Evolutionary conservation across 2,329 filamentous ascomycete species (phyloP).

Genomic region (Cryoendolithus antarcticus): DNA sequence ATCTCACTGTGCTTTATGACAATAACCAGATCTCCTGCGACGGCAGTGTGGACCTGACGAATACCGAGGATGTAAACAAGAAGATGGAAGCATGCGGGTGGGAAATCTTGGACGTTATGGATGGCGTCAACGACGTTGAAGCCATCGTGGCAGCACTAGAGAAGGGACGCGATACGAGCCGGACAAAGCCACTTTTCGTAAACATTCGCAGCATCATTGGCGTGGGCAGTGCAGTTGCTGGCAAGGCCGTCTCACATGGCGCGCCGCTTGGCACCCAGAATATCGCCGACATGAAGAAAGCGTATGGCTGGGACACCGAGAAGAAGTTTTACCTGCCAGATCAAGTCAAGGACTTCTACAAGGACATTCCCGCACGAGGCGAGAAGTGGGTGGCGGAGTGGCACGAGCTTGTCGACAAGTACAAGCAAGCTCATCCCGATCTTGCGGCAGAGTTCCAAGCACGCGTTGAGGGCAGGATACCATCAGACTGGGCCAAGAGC

Average conservation of each 20-base stretch:
- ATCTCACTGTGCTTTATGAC: slow-evolving; percentile 46
- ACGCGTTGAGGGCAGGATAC: slow-evolving; percentile 37
- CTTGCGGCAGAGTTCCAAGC: slow-evolving; percentile 37
- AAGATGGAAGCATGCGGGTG: slow-evolving; percentile 46
- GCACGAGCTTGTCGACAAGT: slow-evolving; percentile 30
- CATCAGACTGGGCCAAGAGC: slow-evolving; percentile 35
- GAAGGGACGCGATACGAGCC: slow-evolving; percentile 21
- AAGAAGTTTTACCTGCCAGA: slow-evolving; percentile 28
- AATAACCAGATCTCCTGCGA: slow-evolving; percentile 51
- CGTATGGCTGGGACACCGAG: slow-evolving; percentile 37
- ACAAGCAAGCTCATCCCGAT: slow-evolving; percentile 34
- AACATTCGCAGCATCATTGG: slow-evolving; percentile 47
- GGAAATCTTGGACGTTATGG: slow-evolving; percentile 42
- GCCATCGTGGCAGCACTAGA: slow-evolving; percentile 35
- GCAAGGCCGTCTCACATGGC: slow-evolving; percentile 45
- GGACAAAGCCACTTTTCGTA: slow-evolving; percentile 41
- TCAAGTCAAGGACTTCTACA: slow-evolving; percentile 41
- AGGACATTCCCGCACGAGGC: slow-evolving; percentile 35
- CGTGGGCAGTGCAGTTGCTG: slow-evolving; percentile 37
- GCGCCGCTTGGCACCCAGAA: slow-evolving; percentile 44
- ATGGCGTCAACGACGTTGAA: slow-evolving; percentile 42
- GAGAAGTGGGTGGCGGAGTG: slow-evolving; percentile 36
- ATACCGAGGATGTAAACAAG: slow-evolving; percentile 43
- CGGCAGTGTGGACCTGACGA: slow-evolving; percentile 40
- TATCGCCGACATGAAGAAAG: slow-evolving; percentile 43